phyloP scores from a whole-genome alignment of 2,329 filamentous ascomycete species.

The Metarhizium sp. region DNA sequence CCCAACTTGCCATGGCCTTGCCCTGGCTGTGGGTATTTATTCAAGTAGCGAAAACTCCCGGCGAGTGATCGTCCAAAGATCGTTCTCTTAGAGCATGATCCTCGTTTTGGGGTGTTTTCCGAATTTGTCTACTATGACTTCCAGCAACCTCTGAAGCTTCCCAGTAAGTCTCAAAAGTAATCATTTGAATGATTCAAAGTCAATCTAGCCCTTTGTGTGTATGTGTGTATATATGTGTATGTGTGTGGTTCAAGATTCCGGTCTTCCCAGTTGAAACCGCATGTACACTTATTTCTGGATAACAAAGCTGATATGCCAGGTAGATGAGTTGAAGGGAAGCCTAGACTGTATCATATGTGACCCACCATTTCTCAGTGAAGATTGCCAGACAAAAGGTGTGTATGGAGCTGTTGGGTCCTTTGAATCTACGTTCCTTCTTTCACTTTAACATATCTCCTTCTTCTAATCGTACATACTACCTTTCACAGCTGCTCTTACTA shows the following conservation, averaged over 20 bases:
- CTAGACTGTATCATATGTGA: constrained; percentile 66
- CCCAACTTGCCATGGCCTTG: background rate
- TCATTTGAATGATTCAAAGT: background rate
- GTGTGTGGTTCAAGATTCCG: background rate
- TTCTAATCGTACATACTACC: background rate
- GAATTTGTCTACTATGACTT: constrained; percentile 73
- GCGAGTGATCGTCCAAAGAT: constrained; percentile 39
- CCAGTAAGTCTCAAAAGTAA: constrained; percentile 27
- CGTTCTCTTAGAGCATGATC: constrained; percentile 63
- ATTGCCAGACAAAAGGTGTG: constrained; percentile 70
- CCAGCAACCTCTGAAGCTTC: constrained; percentile 55
- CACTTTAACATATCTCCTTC: background rate
- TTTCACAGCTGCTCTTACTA: constrained; percentile 57
- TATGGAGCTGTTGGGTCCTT: constrained; percentile 8
- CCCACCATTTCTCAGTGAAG: constrained; percentile 69
- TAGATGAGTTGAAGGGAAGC: constrained; percentile 48
- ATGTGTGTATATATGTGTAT: background rate
- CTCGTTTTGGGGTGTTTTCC: constrained; percentile 62
- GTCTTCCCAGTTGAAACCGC: background rate
- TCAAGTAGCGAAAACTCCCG: constrained; percentile 11
- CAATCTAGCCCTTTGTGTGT: background rate
- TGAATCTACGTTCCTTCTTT: background rate
- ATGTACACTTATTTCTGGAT: background rate
- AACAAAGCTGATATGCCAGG: background rate
- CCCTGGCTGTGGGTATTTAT: background rate